Percentiles rank a stretch among this genome's conserved stretches.
phyloP scores from a whole-genome alignment of 2,329 filamentous ascomycete genomes.

The Aspergillus sp. region DNA sequence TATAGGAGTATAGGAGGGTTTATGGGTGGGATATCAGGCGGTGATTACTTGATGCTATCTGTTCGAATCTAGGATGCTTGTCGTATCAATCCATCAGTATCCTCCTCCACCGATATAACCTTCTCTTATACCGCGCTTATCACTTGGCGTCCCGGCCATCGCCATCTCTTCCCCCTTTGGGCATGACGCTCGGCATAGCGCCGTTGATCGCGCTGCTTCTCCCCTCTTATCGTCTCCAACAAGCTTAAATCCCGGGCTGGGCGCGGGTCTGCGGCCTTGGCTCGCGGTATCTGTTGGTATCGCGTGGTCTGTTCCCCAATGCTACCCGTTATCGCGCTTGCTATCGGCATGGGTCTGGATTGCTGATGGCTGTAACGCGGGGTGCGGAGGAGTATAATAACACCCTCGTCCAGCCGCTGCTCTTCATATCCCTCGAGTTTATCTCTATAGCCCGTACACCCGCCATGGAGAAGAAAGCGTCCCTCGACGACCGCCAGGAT shows the following conservation, averaged over 20 bases:
- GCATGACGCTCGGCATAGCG: not conserved
- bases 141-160: slow-evolving; percentile 6
- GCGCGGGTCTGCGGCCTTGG: not conserved
- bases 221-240: not conserved
- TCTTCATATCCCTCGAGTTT: no score
- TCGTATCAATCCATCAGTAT: not conserved
- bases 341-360: not conserved
- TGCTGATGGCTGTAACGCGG: no score
- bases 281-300: not conserved
- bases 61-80: no score
- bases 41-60: no score
- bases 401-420: not conserved
- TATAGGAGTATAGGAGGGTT: not conserved
- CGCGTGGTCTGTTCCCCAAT: not conserved
- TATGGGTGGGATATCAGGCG: not conserved
- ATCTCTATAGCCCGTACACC: not conserved
- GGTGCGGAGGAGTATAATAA: not conserved
- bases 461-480: slow-evolving; percentile 22
- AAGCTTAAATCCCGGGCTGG: not conserved
- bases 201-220: not conserved
- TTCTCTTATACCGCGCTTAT: slow-evolving; percentile 2
- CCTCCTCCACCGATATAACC: not conserved
- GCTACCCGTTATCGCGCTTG: not conserved
- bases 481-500: slow-evolving; percentile 15
- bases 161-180: slow-evolving; percentile 6